Conservation (phyloP, 768 basidiomycete species). For the Sporobolomyces phaffii region DNA sequence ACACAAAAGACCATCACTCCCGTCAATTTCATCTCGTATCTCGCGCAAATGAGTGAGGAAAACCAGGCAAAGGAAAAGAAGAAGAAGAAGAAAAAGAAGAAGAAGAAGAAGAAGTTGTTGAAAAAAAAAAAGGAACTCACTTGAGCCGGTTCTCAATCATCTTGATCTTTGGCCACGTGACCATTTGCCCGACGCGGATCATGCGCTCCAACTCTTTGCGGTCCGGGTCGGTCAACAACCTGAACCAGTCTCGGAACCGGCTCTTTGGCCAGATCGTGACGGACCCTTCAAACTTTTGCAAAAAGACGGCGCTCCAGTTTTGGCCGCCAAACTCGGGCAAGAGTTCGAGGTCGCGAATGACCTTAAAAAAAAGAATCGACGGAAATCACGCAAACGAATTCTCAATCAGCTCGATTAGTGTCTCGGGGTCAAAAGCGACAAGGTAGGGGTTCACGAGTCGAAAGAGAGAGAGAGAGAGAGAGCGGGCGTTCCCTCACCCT, state of each 20-base stretch:
- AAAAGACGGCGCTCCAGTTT: conserved; percentile 94
- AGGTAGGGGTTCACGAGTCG: background rate
- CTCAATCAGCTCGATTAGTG: no score
- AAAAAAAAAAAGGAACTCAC: conserved; percentile 31
- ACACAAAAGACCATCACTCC: no score
- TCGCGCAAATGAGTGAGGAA: background rate
- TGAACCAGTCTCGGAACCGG: conserved; percentile 57
- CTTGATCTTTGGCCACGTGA: conserved; percentile 97
- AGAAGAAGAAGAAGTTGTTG: background rate
- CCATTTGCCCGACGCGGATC: conserved; percentile 76
- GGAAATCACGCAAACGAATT: no score
- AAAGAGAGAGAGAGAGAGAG: background rate
- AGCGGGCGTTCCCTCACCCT: no score
- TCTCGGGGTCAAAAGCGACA: no score
- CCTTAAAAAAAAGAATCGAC: no score
- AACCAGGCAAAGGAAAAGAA: no score
- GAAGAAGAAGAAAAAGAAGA: background rate
- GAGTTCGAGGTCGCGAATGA: conserved; percentile 92
- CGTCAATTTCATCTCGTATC: no score
- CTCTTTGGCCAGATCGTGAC: conserved; percentile 45
- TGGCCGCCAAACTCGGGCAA: conserved; percentile 86
- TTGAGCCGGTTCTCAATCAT: conserved; percentile 86
- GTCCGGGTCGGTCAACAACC: conserved; percentile 51
- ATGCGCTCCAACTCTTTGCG: conserved; percentile 68
- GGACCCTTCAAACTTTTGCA: conserved; percentile 68